Conservation (phyloP, 2,329 filamentous ascomycete genomes). For the Pezicula carpinea region DNA sequence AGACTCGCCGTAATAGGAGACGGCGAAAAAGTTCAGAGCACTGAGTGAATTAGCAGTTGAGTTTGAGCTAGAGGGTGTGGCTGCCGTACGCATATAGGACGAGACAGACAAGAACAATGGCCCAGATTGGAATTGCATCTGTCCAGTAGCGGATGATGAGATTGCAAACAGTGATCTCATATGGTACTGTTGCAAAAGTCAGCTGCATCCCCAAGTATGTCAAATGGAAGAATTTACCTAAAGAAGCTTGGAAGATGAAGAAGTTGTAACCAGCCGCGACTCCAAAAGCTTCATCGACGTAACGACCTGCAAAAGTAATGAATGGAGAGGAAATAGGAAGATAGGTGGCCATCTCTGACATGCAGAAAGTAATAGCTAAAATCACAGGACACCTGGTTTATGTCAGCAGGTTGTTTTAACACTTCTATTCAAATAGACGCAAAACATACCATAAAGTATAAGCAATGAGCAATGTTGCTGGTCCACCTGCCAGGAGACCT, state of each 20-base stretch:
- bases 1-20: constrained; percentile 72
- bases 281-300: constrained; percentile 70
- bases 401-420: constrained; percentile 13
- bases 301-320: constrained; percentile 71
- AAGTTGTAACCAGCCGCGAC: constrained; percentile 72
- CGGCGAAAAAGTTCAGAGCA: constrained; percentile 61
- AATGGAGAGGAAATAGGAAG: constrained; percentile 74
- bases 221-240: constrained; percentile 30
- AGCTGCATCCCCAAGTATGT: no score
- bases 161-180: constrained; percentile 62
- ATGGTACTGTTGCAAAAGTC: constrained; percentile 39
- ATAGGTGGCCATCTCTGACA: constrained; percentile 75
- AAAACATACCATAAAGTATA: constrained; percentile 49
- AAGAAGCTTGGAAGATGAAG: constrained; percentile 63
- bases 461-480: constrained; percentile 52
- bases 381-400: constrained; percentile 49
- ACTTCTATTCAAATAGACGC: constrained; percentile 26
- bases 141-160: constrained; percentile 61
- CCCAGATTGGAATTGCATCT: constrained; percentile 56
- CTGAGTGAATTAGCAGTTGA: no score
- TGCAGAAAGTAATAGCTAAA: constrained; percentile 50
- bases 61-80: no score
- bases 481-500: constrained; percentile 53
- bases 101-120: constrained; percentile 45
- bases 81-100: constrained; percentile 59